phyloP scores from a whole-genome alignment of 306 rosid genomes.

The Cicer yamashitae region DNA sequence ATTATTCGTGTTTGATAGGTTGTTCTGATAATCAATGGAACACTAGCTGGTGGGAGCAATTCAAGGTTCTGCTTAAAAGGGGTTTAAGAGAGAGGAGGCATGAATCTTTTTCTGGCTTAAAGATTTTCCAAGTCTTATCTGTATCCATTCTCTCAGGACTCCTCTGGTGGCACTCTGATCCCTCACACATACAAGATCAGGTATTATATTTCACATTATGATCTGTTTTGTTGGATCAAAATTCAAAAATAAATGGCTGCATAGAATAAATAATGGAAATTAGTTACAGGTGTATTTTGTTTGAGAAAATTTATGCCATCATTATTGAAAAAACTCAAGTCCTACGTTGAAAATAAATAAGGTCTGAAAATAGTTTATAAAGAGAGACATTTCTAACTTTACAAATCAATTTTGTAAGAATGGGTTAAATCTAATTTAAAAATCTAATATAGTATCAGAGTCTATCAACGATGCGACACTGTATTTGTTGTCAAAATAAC shows the following conservation, averaged over 20 bases:
- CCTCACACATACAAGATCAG: constrained; percentile 86
- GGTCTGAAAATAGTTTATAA: too few species aligned
- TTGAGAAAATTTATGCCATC: too few species aligned
- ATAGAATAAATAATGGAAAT: background rate
- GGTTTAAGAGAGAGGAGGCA: constrained; percentile 83
- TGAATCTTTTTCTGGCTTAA: constrained; percentile 86
- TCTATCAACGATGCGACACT: too few species aligned
- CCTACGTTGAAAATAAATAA: too few species aligned
- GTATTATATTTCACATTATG: constrained; percentile 43
- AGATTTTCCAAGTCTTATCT: constrained; percentile 87
- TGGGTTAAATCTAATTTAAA: too few species aligned
- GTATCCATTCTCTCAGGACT: constrained; percentile 87
- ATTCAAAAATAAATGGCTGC: background rate
- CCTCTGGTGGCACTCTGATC: constrained; percentile 86
- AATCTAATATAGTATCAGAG: too few species aligned
- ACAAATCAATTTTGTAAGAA: too few species aligned
- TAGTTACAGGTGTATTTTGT: background rate
- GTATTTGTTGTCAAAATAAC: too few species aligned
- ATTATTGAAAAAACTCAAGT: too few species aligned
- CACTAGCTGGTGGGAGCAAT: constrained; percentile 85
- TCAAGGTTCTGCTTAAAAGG: constrained; percentile 75
- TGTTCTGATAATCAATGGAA: constrained; percentile 66
- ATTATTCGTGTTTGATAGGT: constrained; percentile 41
- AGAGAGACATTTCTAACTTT: too few species aligned
- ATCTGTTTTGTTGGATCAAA: background rate